Conservation (phyloP, 768 basidiomycete genomes). For the Roridomyces roridus region DNA sequence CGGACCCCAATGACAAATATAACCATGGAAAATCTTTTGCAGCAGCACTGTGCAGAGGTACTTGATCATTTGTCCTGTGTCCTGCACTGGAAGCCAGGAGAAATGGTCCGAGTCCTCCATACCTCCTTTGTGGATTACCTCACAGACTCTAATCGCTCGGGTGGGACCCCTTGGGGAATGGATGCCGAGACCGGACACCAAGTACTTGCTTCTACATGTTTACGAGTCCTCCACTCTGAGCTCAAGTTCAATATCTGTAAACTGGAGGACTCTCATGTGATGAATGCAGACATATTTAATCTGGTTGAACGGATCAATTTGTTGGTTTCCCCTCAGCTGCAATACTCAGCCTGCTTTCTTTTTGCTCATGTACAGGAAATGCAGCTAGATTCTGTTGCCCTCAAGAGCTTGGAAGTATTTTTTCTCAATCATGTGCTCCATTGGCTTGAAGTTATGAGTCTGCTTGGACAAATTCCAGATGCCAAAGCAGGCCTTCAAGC, state of each 20-base stretch:
- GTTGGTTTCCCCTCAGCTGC: too few species aligned
- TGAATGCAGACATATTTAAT: not conserved
- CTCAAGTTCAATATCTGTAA: conserved; percentile 22
- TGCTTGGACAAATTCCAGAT: too few species aligned
- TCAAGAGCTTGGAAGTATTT: too few species aligned
- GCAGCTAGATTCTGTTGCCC: too few species aligned
- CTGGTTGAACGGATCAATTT: not conserved
- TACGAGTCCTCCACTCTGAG: conserved; percentile 3
- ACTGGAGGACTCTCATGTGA: conserved; percentile 8
- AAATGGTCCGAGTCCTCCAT: too few species aligned
- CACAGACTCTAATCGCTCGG: not conserved
- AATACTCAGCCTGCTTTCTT: too few species aligned
- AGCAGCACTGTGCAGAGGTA: not conserved
- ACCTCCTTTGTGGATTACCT: not conserved
- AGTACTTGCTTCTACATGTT: conserved; percentile 6
- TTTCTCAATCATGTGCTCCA: too few species aligned
- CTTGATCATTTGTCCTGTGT: too few species aligned
- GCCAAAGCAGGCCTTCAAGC: too few species aligned
- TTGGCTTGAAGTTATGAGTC: too few species aligned
- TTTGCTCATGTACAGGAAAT: too few species aligned
- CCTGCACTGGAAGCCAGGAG: too few species aligned
- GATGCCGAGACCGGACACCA: not conserved
- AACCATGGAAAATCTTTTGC: not conserved
- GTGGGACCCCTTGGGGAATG: not conserved
- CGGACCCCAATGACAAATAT: not conserved